Evolutionary conservation across 371 early-diverging fungal genomes (phyloP), one percentile per base, ranked within the genome.

Genomic region (Nematocida sp.): DNA sequence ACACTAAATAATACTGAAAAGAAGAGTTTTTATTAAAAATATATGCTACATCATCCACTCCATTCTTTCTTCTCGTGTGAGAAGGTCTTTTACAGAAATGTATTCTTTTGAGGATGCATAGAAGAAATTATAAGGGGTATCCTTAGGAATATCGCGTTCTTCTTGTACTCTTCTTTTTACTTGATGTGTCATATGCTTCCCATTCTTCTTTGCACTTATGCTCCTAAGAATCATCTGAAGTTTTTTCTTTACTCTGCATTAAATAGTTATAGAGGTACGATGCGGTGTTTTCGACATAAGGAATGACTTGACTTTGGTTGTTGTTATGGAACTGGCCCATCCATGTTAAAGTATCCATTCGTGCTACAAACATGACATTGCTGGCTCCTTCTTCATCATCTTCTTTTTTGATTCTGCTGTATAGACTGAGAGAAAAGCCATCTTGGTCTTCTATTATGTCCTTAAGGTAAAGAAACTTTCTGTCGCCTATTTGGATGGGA

Each of bases 281-380:
- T 4, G 69, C 60, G 25, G 55, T 59, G 11, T 35, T 13, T 55
- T 68, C 60, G 16, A 68, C 40, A 49, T 65, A 59, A 5, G 69
- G 25, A 26, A 68, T 68, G 13, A 68, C 69, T 20, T 40, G 23
- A 4, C 33, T 32, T 25, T 38, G 35, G n/a, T 68, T 56, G 5
- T 68, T 42, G 36, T 59, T 59, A 36, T 60, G 55, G 26, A 68
- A 68, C 5, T 16, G 32, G 36, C 69, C 69, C 11, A 68, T 55
- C 69, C 69, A 68, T 13, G 40, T 9, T 11, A 68, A 36, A 48
- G 35, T 59, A 36, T 68, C 69, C 60, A 68, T 68, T 13, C 38
- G 4, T 9, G 35, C 40, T 13, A 28, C 61, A 68, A 68, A 68
- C 18, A 68, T 5, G 18, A 1, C 35, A 33, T 40, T 68, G 4